phyloP scores from a whole-genome alignment of 2,329 filamentous ascomycete species.

The Epichloe coenophiala region DNA sequence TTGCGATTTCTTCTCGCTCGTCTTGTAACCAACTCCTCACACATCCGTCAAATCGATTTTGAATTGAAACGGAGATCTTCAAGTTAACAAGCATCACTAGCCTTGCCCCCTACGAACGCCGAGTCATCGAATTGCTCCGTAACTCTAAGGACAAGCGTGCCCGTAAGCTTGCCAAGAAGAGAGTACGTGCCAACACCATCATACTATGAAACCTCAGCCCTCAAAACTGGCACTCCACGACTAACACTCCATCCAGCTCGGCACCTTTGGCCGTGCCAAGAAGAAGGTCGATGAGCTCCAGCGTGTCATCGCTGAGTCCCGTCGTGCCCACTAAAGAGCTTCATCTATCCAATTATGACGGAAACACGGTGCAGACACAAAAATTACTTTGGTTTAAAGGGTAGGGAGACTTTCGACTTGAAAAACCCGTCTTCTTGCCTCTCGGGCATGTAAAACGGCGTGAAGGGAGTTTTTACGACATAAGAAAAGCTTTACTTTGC shows the following conservation, averaged over 20 bases:
- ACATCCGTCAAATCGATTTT: not conserved
- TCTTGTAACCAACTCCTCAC: not conserved
- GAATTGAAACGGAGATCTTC: not conserved
- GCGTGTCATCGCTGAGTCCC: constrained; percentile 93
- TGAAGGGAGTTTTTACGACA: not conserved
- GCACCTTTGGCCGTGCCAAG: constrained; percentile 98
- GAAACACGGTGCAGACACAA: not conserved
- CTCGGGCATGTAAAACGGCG: constrained; percentile 2
- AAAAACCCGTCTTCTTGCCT: not conserved
- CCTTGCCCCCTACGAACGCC: constrained; percentile 91
- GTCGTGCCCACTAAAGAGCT: constrained; percentile 46
- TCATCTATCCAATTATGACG: too few relatives aligned
- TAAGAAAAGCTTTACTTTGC: not conserved
- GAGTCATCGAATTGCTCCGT: constrained; percentile 95
- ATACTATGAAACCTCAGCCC: not conserved
- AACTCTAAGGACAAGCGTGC: constrained; percentile 99
- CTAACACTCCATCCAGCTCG: constrained; percentile 48
- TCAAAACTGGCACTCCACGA: constrained; percentile 11
- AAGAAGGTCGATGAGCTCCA: constrained; percentile 99
- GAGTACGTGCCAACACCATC: constrained; percentile 45
- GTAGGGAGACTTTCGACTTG: not conserved
- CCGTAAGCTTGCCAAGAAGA: constrained; percentile 98
- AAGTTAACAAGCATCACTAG: constrained; percentile 23
- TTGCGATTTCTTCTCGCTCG: not conserved
- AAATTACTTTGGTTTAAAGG: not conserved